Percentiles rank a stretch among this genome's conserved stretches.
These are phyloP conservation scores for Pseudogymnoascus sp. DNA, from an alignment of 2,329 filamentous ascomycete genomes.

Conservation along the genomic window DNA sequence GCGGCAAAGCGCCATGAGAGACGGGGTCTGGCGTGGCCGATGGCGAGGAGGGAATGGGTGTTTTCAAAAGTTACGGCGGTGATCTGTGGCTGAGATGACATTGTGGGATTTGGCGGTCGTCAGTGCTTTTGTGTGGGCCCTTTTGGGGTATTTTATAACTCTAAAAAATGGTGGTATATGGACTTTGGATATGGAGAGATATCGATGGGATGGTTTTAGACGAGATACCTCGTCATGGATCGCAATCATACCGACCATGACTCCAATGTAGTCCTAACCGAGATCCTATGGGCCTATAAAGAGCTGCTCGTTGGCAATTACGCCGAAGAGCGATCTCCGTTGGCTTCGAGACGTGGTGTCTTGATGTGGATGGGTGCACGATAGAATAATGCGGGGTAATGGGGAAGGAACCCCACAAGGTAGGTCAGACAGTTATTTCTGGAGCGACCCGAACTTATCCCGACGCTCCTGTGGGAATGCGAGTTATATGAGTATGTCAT, in stretches of 20 bases:
- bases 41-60: background rate
- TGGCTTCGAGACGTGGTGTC: background rate
- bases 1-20: background rate
- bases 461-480: background rate
- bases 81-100: background rate
- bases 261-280: background rate
- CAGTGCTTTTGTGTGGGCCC: background rate
- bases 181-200: background rate
- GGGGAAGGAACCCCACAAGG: background rate
- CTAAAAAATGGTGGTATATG: background rate
- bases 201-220: background rate
- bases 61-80: background rate
- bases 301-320: background rate
- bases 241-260: background rate
- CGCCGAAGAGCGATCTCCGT: background rate
- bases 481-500: background rate
- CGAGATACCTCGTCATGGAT: background rate
- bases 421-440: background rate
- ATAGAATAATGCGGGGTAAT: background rate
- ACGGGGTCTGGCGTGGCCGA: conserved; percentile 1
- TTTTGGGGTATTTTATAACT: background rate
- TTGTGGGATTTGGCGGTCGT: background rate
- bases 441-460: background rate
- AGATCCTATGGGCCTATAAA: background rate
- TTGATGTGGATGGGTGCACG: background rate